Evolutionary conservation across 2,329 filamentous ascomycete genomes (phyloP).

Genomic region (Cytospora mali): DNA sequence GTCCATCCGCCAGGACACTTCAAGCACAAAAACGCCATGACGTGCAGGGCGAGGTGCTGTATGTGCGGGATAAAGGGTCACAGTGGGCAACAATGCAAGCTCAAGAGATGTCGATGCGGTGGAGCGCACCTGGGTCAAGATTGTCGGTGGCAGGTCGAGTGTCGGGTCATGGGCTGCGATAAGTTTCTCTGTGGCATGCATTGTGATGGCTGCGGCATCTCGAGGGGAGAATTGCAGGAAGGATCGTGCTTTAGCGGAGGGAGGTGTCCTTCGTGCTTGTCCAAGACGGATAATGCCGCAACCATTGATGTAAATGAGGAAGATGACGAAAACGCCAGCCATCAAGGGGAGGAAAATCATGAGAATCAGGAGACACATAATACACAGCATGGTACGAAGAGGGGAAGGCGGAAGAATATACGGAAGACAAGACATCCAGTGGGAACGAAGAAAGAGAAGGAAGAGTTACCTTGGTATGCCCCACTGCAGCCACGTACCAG

Average conservation of each 20-base stretch:
- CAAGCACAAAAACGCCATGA: constrained; percentile 42
- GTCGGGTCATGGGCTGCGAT: constrained; percentile 36
- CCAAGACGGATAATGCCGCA: background rate
- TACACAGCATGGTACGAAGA: no score
- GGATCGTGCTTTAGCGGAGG: constrained; percentile 37
- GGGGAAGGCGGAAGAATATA: background rate
- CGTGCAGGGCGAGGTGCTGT: constrained; percentile 42
- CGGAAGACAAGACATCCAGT: background rate
- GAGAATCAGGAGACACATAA: no score
- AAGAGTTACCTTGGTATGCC: constrained; percentile 20
- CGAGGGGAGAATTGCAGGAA: constrained; percentile 3
- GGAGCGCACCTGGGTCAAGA: constrained; percentile 42
- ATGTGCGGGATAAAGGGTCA: constrained; percentile 46
- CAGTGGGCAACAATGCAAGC: constrained; percentile 40
- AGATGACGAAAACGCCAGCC: background rate
- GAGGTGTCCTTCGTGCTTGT: constrained; percentile 37
- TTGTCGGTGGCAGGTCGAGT: constrained; percentile 44
- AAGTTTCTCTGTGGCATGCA: constrained; percentile 41
- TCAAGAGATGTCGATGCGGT: constrained; percentile 42
- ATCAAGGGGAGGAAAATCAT: background rate
- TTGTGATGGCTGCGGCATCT: constrained; percentile 39
- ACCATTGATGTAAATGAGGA: background rate
- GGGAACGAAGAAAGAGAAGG: constrained; percentile 26
- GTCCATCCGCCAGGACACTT: constrained; percentile 32
- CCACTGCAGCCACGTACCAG: constrained; percentile 17